Percentiles rank a stretch among this genome's conserved stretches.
Conservation (phyloP, 768 basidiomycete genomes). For the Rhizopogon vulgaris region DNA sequence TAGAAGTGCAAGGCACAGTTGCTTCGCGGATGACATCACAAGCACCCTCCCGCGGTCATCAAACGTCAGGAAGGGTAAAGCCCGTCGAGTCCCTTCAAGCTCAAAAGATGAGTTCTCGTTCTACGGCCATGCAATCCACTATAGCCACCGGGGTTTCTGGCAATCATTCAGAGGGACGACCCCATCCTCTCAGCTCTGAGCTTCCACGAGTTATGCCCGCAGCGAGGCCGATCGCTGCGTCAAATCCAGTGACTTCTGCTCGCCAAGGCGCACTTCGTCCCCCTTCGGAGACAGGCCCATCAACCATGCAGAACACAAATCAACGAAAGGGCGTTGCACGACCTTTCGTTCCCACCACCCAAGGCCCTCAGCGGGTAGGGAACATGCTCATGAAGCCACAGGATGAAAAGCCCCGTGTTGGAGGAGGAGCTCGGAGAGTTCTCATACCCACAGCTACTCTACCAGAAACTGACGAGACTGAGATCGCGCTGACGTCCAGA, state of each 20-base stretch:
- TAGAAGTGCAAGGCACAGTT: slow-evolving; percentile 38
- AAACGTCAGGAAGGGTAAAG: not conserved
- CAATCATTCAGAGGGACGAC: not conserved
- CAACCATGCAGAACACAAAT: not conserved
- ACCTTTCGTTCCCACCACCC: slow-evolving; percentile 1
- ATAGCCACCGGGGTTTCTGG: not conserved
- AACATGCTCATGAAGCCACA: not conserved
- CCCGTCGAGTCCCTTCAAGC: not conserved
- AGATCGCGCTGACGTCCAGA: not conserved
- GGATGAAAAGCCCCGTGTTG: slow-evolving; percentile 3
- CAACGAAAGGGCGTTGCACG: not conserved
- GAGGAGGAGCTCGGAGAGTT: slow-evolving; percentile 24
- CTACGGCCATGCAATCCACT: not conserved
- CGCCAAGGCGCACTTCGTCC: not conserved
- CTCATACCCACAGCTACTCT: slow-evolving; percentile 17
- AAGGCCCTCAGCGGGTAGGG: not conserved
- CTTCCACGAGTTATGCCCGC: not conserved
- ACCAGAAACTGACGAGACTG: not conserved
- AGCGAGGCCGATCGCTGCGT: not conserved
- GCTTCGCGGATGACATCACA: not conserved
- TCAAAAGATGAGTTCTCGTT: not conserved
- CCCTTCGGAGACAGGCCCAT: not conserved
- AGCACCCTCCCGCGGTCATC: not conserved
- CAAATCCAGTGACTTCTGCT: not conserved
- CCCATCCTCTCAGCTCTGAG: not conserved